phyloP scores from a whole-genome alignment of 1,139 yeast species.

The Geotrichum australiense region DNA sequence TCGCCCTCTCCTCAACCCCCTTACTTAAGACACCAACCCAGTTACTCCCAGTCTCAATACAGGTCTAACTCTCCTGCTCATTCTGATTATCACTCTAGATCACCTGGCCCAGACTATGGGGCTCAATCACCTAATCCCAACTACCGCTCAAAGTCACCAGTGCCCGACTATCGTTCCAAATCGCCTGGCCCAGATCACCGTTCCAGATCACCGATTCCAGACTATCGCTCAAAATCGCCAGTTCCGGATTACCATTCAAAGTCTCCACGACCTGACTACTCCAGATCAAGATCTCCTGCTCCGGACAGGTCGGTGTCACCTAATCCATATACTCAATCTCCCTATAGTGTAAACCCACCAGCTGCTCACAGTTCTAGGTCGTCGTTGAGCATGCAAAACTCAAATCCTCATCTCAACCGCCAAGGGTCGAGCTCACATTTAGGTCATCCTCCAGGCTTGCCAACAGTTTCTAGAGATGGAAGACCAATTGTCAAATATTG shows the following conservation, averaged over 20 bases:
- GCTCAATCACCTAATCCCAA: conserved; percentile 23
- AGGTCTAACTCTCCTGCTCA: too few relatives aligned
- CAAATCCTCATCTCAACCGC: too few relatives aligned
- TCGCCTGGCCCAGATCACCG: conserved; percentile 9
- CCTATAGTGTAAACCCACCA: conserved; percentile 13
- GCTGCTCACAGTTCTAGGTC: conserved; percentile 1
- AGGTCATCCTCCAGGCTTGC: conserved; percentile 28
- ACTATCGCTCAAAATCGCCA: conserved; percentile 4
- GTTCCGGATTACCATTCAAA: conserved; percentile 11
- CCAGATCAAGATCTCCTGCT: conserved; percentile 16
- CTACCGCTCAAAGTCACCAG: conserved; percentile 11
- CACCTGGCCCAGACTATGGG: too few relatives aligned
- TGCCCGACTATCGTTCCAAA: conserved; percentile 6
- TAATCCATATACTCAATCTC: conserved; percentile 5
- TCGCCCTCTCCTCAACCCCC: conserved; percentile 12
- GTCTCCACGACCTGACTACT: conserved; percentile 12
- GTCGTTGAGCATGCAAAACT: too few relatives aligned
- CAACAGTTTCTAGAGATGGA: conserved; percentile 39
- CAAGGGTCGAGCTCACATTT: conserved; percentile 10
- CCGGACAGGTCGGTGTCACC: conserved; percentile 12
- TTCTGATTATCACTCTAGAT: too few relatives aligned
- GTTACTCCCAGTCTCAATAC: too few relatives aligned
- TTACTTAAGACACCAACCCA: too few relatives aligned
- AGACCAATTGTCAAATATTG: conserved; percentile 53
- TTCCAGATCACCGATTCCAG: conserved; percentile 16